Evolutionary conservation across 2,329 filamentous ascomycete species (phyloP), one percentile per base, ranked within the genome.

Genomic region (Blastomyces silverae): DNA sequence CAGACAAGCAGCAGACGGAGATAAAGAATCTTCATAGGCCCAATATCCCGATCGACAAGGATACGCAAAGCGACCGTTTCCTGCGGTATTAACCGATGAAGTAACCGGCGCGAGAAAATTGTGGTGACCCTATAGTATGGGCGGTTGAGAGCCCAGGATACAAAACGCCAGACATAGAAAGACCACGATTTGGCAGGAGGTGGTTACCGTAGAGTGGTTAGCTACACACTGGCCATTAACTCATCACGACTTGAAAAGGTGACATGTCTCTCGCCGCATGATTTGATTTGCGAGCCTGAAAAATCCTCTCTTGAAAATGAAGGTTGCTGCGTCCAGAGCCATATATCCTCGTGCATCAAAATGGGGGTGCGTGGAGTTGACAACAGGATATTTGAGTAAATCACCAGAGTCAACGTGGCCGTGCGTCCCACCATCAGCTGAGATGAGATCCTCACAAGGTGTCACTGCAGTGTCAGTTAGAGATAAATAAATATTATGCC

Each of bases 351-450:
- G 42, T 34, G 58, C 44, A 3, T 20, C 42, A n/a, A 2, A n/a
- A 48, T 31, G n/a, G 42, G 57, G 50, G 28, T 20, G 8, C 58
- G 15, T 46, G 58, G 42, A 48, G 20, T 34, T 48, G 58, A 48
- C 58, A 61, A 4, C 42, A 61, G 22, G 28, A 48, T 50, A 61
- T 61, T 50, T 28, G 58, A 61, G 25, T 61, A 61, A 61, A 61
- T 61, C 42, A 48, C 25, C 34, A 34, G 34, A 17, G 61, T 22
- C 61, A 62, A 62, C 61, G 61, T 62, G 61, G 61, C 61, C 61
- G n/a, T 62, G 28, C 48, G 48, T 55, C 31, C 46, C 61, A 55
- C 48, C 50, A 31, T 42, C 48, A 28, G 31, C 20, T 20, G 25
- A 28, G 50, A 31, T 61, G 22, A n/a, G n/a, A 25, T 6, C 25